Conservation (phyloP, 2,329 filamentous ascomycete genomes). For the Diplodia seriata region DNA sequence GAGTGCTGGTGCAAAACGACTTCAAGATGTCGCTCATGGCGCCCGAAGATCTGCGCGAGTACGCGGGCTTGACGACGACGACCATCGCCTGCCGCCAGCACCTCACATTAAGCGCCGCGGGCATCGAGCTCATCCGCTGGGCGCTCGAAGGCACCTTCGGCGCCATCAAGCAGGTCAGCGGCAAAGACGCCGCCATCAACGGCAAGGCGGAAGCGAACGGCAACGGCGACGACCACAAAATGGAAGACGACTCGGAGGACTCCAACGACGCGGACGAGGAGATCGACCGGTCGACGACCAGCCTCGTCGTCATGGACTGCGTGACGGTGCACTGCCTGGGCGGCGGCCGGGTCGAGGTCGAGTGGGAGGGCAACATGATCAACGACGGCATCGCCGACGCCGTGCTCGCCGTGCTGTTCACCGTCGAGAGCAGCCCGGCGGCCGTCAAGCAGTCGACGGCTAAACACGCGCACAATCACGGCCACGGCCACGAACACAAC, state of each 20-base stretch:
- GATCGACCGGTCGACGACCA: constrained; percentile 59
- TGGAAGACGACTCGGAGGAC: constrained; percentile 57
- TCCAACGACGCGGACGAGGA: too few relatives aligned
- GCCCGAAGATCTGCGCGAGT: constrained; percentile 92
- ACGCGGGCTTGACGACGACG: constrained; percentile 94
- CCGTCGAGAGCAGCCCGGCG: constrained; percentile 90
- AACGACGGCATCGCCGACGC: constrained; percentile 99
- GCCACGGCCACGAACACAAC: constrained; percentile 33
- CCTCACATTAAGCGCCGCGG: constrained; percentile 84
- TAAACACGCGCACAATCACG: constrained; percentile 55
- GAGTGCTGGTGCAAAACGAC: constrained; percentile 95
- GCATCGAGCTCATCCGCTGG: constrained; percentile 91
- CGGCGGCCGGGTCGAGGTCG: constrained; percentile 83
- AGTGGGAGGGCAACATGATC: constrained; percentile 98
- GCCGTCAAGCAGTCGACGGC: constrained; percentile 74
- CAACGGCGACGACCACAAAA: constrained; percentile 46
- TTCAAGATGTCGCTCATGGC: constrained; percentile 98
- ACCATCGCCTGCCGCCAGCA: constrained; percentile 93
- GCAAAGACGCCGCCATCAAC: constrained; percentile 43
- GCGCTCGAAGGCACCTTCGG: constrained; percentile 94
- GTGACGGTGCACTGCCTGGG: constrained; percentile 79
- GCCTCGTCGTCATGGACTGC: constrained; percentile 84
- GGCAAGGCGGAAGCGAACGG: constrained; percentile 46
- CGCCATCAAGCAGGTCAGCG: constrained; percentile 62
- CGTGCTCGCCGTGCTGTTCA: constrained; percentile 89